Conservation (phyloP, 1,139 yeast species). For the Lizanozyma gosingica region DNA sequence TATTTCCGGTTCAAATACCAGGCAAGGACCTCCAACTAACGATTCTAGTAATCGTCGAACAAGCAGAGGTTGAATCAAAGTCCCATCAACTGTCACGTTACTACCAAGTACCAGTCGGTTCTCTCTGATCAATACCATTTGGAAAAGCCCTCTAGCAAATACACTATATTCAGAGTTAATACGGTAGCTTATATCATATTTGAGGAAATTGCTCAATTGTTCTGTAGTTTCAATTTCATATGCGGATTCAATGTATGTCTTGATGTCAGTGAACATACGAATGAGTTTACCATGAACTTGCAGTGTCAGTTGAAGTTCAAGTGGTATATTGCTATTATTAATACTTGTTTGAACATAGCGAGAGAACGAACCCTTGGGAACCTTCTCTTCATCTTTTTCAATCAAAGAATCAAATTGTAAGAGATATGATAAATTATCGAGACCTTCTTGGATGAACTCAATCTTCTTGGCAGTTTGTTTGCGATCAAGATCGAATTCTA, state of each 20-base stretch:
- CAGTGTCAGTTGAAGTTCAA: constrained; percentile 21
- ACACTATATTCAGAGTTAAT: constrained; percentile 32
- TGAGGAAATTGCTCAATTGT: constrained; percentile 29
- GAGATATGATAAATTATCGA: not conserved
- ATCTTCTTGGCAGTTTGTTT: constrained; percentile 2
- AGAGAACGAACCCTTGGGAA: constrained; percentile 26
- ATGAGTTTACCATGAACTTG: constrained; percentile 23
- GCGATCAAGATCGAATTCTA: not conserved
- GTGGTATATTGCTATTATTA: constrained; percentile 53
- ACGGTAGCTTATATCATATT: constrained; percentile 20
- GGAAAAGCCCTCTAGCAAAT: constrained; percentile 53
- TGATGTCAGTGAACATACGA: constrained; percentile 26
- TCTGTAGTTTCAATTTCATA: constrained; percentile 16
- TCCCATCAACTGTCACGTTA: constrained; percentile 8
- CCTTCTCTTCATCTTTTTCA: constrained; percentile 3
- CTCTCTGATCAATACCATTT: constrained; percentile 51
- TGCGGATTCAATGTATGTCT: constrained; percentile 15
- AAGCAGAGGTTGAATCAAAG: constrained; percentile 16
- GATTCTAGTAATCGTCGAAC: constrained; percentile 11
- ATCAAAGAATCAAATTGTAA: constrained; percentile 9
- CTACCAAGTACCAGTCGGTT: constrained; percentile 42
- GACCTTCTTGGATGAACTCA: constrained; percentile 4
- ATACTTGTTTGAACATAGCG: constrained; percentile 47
- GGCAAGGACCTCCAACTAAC: not conserved
- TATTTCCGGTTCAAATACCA: constrained; percentile 12